A percentile compares a stretch with the other conserved stretches of the same genome.
These are phyloP conservation scores for Iris pallida DNA, from an alignment of 116 monocot species.

Conservation along the genomic window DNA sequence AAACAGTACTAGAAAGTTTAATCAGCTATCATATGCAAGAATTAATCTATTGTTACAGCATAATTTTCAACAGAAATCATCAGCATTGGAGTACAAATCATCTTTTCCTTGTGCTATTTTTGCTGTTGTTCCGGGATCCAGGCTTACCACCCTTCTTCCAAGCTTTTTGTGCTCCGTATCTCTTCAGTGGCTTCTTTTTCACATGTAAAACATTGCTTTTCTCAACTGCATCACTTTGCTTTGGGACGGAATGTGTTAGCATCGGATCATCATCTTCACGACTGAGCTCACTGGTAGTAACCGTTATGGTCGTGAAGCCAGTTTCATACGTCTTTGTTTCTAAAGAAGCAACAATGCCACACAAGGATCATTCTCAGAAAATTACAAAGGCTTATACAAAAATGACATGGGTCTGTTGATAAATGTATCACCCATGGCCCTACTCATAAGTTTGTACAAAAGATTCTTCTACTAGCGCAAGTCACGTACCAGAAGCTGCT, in stretches of 20 bases:
- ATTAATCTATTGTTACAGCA: no score
- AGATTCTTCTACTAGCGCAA: neutral
- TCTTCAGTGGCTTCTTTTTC: slow-evolving; percentile 31
- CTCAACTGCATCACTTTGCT: slow-evolving; percentile 1
- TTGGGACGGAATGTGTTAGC: slow-evolving; percentile 12
- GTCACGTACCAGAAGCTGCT: slow-evolving; percentile 29
- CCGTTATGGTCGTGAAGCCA: slow-evolving; percentile 29
- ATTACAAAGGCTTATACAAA: neutral
- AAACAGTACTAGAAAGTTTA: no score
- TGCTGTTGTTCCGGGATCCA: slow-evolving; percentile 2
- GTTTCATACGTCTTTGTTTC: slow-evolving; percentile 39
- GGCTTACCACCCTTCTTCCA: slow-evolving; percentile 14
- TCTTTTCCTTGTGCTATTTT: slow-evolving; percentile 13
- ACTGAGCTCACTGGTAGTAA: slow-evolving; percentile 32
- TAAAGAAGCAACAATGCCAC: slow-evolving; percentile 7
- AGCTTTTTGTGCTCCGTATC: slow-evolving; percentile 10
- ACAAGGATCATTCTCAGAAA: neutral
- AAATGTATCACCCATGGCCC: no score
- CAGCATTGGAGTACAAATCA: slow-evolving; percentile 1
- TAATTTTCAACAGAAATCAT: no score
- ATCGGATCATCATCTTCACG: slow-evolving; percentile 20
- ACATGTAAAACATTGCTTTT: slow-evolving; percentile 11
- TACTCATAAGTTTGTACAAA: no score
- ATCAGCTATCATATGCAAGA: no score
- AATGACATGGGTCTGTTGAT: no score